A percentile compares a stretch with the other conserved stretches of the same genome.
These are phyloP conservation scores for Alternaria ventricosa DNA, from an alignment of 2,329 filamentous ascomycete genomes.

Conservation along the genomic window DNA sequence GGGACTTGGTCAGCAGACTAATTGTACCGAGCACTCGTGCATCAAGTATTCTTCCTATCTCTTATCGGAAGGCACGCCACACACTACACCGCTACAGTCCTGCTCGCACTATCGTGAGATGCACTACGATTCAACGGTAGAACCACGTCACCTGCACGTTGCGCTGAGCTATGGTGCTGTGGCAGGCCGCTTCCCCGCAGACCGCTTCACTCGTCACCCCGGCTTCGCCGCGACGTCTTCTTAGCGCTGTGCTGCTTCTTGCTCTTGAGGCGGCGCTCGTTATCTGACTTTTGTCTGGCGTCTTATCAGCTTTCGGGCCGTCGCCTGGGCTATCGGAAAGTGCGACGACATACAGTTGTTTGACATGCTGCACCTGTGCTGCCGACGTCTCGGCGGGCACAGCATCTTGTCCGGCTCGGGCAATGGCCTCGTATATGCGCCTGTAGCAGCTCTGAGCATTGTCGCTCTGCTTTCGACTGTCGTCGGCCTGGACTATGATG, in stretches of 20 bases:
- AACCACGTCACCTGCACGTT: constrained; percentile 28
- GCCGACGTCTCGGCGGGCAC: constrained; percentile 67
- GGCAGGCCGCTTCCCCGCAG: constrained; percentile 17
- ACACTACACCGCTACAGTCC: constrained; percentile 29
- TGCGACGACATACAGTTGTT: constrained; percentile 61
- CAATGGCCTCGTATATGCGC: constrained; percentile 63
- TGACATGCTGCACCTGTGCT: constrained; percentile 62
- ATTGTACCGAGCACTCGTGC: constrained; percentile 28
- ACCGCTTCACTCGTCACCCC: constrained; percentile 39
- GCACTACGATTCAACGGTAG: constrained; percentile 11
- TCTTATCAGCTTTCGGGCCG: constrained; percentile 29
- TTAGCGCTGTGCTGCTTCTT: constrained; percentile 69
- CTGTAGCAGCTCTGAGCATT: constrained; percentile 67
- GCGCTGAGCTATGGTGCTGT: constrained; percentile 8
- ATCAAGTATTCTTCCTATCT: constrained; percentile 16
- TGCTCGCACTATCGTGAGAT: constrained; percentile 22
- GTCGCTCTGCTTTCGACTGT: constrained; percentile 65
- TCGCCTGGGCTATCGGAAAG: constrained; percentile 18
- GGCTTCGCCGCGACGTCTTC: constrained; percentile 61
- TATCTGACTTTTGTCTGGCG: constrained; percentile 62
- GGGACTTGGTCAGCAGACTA: constrained; percentile 9
- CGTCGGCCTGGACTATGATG: constrained; percentile 68
- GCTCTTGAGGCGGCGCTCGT: constrained; percentile 61
- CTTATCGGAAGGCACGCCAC: constrained; percentile 23
- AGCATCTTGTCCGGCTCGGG: constrained; percentile 56